phyloP scores from a whole-genome alignment of 805 yeast species.

The Kodamaea leandrae region DNA sequence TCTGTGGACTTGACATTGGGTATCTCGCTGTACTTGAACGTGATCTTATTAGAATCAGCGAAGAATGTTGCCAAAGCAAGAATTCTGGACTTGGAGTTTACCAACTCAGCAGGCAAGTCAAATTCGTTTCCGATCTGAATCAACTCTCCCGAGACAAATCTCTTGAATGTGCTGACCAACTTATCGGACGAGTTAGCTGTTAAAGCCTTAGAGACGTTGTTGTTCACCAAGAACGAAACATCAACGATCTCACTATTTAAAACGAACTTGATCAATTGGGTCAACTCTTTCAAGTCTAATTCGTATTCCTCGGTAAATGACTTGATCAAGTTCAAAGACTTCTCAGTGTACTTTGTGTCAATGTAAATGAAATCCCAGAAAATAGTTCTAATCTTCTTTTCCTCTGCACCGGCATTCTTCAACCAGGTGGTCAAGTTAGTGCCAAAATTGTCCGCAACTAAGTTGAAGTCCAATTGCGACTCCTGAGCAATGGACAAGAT shows the following conservation, averaged over 20 bases:
- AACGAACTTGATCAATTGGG: conserved; percentile 33
- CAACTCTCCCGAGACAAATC: conserved; percentile 37
- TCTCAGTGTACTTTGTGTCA: conserved; percentile 28
- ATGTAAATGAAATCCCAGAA: conserved; percentile 41
- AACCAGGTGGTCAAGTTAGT: conserved; percentile 37
- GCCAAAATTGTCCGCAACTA: conserved; percentile 37
- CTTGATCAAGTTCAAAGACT: conserved; percentile 36
- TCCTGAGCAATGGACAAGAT: conserved; percentile 32
- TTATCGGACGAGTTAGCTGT: conserved; percentile 25
- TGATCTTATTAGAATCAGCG: conserved; percentile 23
- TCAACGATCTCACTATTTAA: conserved; percentile 37
- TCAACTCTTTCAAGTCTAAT: conserved; percentile 25
- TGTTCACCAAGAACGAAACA: conserved; percentile 41
- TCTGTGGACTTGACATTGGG: conserved; percentile 28
- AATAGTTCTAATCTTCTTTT: conserved; percentile 25
- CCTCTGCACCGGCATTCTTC: conserved; percentile 28
- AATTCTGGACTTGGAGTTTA: conserved; percentile 37
- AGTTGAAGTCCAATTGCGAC: conserved; percentile 30
- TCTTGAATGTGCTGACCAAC: conserved; percentile 27
- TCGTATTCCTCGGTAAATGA: conserved; percentile 29
- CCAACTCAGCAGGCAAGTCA: conserved; percentile 21
- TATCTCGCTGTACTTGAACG: conserved; percentile 37
- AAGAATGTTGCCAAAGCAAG: conserved; percentile 41
- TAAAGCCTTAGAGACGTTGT: conserved; percentile 37
- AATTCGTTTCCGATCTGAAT: conserved; percentile 20